Evolutionary conservation across 345 rosid species (phyloP).

Genomic region (Ricinus communis): DNA sequence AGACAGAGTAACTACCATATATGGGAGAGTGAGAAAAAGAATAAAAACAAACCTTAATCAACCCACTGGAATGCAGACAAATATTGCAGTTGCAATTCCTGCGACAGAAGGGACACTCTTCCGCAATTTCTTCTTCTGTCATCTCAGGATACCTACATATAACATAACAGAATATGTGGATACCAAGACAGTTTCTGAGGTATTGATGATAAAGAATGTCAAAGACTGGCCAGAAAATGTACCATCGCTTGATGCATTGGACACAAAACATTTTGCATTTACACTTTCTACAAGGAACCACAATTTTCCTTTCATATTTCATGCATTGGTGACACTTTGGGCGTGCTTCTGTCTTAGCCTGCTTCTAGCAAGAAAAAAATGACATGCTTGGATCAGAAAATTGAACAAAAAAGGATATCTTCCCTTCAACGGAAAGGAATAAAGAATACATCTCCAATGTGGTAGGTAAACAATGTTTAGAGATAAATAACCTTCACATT

Average conservation of each 20-base stretch:
- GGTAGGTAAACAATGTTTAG: background rate
- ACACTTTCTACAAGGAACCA: constrained; percentile 57
- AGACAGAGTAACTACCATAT: too few relatives aligned
- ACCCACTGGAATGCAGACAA: constrained; percentile 65
- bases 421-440: too few relatives aligned
- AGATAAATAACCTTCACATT: constrained; percentile 24
- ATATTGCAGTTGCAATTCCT: constrained; percentile 76
- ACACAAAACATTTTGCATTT: constrained; percentile 44
- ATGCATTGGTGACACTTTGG: constrained; percentile 75
- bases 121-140: constrained; percentile 50
- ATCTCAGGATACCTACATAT: constrained; percentile 68
- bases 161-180: background rate
- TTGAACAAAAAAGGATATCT: background rate
- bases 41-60: constrained; percentile 51
- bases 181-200: background rate
- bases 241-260: constrained; percentile 70
- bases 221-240: constrained; percentile 11
- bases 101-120: constrained; percentile 71
- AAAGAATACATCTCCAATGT: background rate
- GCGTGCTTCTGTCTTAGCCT: constrained; percentile 31
- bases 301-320: constrained; percentile 48
- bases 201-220: background rate
- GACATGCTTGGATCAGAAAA: background rate
- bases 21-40: background rate
- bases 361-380: constrained; percentile 22